These are phyloP conservation scores for Globisporangium irregulare DNA, from an alignment of 352 stramenopile genomes.

Conservation along the genomic window DNA sequence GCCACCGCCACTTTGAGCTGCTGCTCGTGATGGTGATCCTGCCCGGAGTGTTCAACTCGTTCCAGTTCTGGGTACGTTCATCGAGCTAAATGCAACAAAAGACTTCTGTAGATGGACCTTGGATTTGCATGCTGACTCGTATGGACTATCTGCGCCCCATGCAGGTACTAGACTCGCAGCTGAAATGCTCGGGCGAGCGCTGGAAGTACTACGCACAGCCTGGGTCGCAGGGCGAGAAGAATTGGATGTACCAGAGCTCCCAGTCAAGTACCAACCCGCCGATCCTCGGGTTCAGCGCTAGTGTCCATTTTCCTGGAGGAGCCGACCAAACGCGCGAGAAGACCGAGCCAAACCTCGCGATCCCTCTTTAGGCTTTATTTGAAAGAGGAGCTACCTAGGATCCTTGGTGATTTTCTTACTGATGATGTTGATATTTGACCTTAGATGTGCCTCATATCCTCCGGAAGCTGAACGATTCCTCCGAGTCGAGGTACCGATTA, in stretches of 20 bases:
- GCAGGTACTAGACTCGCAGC: constrained; percentile 58
- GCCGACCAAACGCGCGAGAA: not conserved
- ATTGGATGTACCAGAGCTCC: constrained; percentile 23
- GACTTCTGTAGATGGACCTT: not conserved
- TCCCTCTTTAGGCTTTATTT: constrained; percentile 11
- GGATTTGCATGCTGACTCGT: not conserved
- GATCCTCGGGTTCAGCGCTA: not conserved
- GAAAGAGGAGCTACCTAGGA: too few species aligned
- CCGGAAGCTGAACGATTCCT: too few species aligned
- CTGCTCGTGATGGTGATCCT: constrained; percentile 78
- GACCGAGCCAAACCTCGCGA: constrained; percentile 19
- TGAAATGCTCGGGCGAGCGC: constrained; percentile 47
- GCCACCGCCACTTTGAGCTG: constrained; percentile 68
- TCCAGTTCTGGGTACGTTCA: constrained; percentile 66
- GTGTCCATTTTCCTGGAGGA: not conserved
- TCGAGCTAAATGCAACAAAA: not conserved
- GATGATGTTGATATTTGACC: not conserved
- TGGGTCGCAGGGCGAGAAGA: constrained; percentile 32
- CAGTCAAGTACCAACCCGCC: not conserved
- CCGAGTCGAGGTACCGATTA: too few species aligned
- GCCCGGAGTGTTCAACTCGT: constrained; percentile 58
- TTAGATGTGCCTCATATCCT: not conserved
- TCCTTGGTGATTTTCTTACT: too few species aligned
- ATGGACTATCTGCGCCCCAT: not conserved
- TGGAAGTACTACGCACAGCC: constrained; percentile 32